Conservation (phyloP, 305 asterid genomes). For the Ilex paraguariensis region DNA sequence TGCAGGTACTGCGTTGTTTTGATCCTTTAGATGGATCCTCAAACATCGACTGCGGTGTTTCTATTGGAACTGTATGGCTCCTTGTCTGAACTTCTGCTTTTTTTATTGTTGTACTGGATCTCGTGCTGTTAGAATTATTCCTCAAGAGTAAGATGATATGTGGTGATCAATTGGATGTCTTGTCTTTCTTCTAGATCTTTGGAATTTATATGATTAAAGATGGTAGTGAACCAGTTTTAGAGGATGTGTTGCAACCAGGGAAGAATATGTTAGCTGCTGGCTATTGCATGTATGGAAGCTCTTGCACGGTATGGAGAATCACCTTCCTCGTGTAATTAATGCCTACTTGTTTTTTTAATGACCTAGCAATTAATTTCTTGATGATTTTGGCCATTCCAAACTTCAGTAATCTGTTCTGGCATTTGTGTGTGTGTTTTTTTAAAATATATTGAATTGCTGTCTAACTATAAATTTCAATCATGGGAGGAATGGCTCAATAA, state of each 20-base stretch:
- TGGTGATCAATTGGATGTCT: constrained; percentile 6
- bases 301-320: constrained; percentile 68
- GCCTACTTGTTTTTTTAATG: too few species aligned
- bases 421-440: too few species aligned
- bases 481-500: too few species aligned
- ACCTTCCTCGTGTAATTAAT: not conserved
- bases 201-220: constrained; percentile 72
- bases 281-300: constrained; percentile 98
- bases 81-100: not conserved
- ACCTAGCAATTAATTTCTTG: too few species aligned
- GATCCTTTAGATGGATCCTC: constrained; percentile 99
- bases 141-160: not conserved
- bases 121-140: not conserved
- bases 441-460: too few species aligned
- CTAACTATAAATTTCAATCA: too few species aligned
- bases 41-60: constrained; percentile 96
- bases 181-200: constrained; percentile 56
- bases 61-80: constrained; percentile 84
- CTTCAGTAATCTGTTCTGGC: too few species aligned
- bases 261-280: constrained; percentile 93
- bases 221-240: constrained; percentile 56
- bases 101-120: not conserved
- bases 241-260: constrained; percentile 93
- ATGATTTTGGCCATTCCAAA: too few species aligned
- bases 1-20: constrained; percentile 89